Percentiles rank a stretch among this genome's conserved stretches.
Conservation (phyloP, 495 filamentous ascomycete genomes). For the Alectoria sarmentosa region DNA sequence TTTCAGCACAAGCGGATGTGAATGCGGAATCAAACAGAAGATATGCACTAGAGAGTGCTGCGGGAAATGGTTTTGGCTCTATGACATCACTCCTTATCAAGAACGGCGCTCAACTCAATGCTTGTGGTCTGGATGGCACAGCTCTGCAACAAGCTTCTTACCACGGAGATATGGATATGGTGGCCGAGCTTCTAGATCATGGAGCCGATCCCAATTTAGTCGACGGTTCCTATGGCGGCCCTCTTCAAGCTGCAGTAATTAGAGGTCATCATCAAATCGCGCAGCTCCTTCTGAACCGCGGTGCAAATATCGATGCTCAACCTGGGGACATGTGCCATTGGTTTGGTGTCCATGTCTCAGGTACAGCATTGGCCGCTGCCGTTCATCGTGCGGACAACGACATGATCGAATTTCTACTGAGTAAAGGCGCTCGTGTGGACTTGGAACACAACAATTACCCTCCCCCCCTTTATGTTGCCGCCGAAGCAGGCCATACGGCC, state of each 20-base stretch:
- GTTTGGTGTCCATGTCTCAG: background rate
- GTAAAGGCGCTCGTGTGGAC: background rate
- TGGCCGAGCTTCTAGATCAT: slow-evolving; percentile 12
- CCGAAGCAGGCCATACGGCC: background rate
- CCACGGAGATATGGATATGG: slow-evolving; percentile 10
- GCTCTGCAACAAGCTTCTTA: slow-evolving; percentile 11
- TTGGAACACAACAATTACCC: background rate
- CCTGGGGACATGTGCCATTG: background rate
- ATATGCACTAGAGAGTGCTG: background rate
- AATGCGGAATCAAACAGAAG: background rate
- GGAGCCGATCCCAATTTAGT: background rate
- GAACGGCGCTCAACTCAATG: slow-evolving; percentile 17
- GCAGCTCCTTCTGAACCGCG: slow-evolving; percentile 10
- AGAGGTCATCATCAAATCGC: slow-evolving; percentile 11
- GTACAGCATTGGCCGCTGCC: background rate
- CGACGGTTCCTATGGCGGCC: background rate
- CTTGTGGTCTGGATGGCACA: slow-evolving; percentile 4
- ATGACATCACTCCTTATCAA: slow-evolving; percentile 13
- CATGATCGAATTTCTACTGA: background rate
- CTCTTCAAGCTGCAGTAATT: slow-evolving; percentile 7
- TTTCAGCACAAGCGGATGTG: background rate
- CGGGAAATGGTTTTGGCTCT: background rate
- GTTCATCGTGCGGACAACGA: background rate
- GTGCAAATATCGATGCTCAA: slow-evolving; percentile 15
- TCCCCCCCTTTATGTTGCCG: background rate